A percentile compares a stretch with the other conserved stretches of the same genome.
Conservation (phyloP, 2,329 filamentous ascomycete genomes). For the Colletotrichum tofieldiae region DNA sequence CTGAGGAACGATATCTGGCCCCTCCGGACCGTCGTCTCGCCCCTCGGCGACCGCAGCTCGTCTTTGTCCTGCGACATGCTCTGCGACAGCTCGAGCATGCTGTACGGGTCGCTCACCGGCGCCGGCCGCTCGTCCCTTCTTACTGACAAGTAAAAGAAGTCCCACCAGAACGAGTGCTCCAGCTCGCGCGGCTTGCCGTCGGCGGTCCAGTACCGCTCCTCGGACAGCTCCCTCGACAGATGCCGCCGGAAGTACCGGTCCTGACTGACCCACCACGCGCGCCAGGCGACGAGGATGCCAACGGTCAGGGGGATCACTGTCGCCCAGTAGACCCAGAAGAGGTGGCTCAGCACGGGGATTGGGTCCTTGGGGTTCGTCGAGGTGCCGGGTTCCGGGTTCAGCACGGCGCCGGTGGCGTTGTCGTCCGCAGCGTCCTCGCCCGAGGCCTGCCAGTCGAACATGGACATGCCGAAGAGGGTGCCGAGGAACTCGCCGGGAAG, state of each 20-base stretch:
- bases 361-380: slow-evolving; percentile 46
- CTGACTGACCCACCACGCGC: slow-evolving; percentile 64
- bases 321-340: slow-evolving; percentile 65
- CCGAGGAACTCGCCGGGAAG: slow-evolving; percentile 63
- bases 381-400: slow-evolving; percentile 10
- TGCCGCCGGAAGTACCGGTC: slow-evolving; percentile 63
- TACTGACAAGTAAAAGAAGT: slow-evolving; percentile 60
- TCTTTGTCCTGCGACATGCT: slow-evolving; percentile 37
- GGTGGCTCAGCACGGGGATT: slow-evolving; percentile 54
- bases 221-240: slow-evolving; percentile 62
- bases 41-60: slow-evolving; percentile 32
- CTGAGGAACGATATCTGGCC: slow-evolving; percentile 38
- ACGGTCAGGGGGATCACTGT: slow-evolving; percentile 61
- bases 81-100: slow-evolving; percentile 30
- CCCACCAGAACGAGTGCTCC: slow-evolving; percentile 59
- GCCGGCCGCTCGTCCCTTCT: slow-evolving; percentile 50
- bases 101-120: slow-evolving; percentile 21
- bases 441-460: slow-evolving; percentile 62
- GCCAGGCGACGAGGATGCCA: slow-evolving; percentile 59
- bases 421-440: slow-evolving; percentile 51
- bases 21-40: slow-evolving; percentile 29
- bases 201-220: slow-evolving; percentile 64
- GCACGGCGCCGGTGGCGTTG: slow-evolving; percentile 1
- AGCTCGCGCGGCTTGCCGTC: slow-evolving; percentile 60
- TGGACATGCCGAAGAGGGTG: slow-evolving; percentile 63